Base-by-base conservation (phyloP, 345 rosid species). In the Reutealis trisperma region DNA sequence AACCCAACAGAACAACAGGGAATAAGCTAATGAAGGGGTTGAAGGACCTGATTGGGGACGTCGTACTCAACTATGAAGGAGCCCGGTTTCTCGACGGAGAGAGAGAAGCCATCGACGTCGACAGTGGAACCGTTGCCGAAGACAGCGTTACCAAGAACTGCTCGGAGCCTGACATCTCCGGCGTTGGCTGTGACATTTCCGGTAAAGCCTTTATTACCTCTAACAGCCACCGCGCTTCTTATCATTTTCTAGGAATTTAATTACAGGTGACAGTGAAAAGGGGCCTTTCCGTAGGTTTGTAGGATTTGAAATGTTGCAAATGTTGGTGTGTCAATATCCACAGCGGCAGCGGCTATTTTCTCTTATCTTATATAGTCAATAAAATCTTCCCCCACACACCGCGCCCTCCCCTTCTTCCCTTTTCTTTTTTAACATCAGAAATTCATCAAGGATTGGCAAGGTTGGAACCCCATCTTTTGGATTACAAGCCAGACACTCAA, bases 141-240 rank as follows among this genome's bases (percentile, higher is more conserved):
- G 58, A 92, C 88, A 78, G 92, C 91, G 69, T 91, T 92, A 32
- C 91, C 89, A 77, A 93, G 16, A 52, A 94, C 84, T 13, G 88
- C 98, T 1, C 92, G 87, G 42, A 93, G 90, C 83, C 88, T 93
- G 82, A 89, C 73, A 71, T 91, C 90, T n/a, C 93, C 93, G 69
- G 86, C 87, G 89, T 84, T 81, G 66, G 85, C 55, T 66, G 89
- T 81, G 62, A 90, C 10, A 14, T 87, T 83, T 2, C 86, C 88
- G 42, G 85, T 82, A 54, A 85, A 88, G 66, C 79, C 79, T 47
- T 76, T 76, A 57, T 68, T 76, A 8, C 73, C 79, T 59, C 73
- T 76, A 3, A 68, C 67, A 4, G 73, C 18, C 41, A 68, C 73
- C 9, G 79, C 74, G 22, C 74, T 76, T 68, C 79, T 67, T 21